phyloP scores from a whole-genome alignment of 176 grass and related monocot species.

The Panicum miliaceum region DNA sequence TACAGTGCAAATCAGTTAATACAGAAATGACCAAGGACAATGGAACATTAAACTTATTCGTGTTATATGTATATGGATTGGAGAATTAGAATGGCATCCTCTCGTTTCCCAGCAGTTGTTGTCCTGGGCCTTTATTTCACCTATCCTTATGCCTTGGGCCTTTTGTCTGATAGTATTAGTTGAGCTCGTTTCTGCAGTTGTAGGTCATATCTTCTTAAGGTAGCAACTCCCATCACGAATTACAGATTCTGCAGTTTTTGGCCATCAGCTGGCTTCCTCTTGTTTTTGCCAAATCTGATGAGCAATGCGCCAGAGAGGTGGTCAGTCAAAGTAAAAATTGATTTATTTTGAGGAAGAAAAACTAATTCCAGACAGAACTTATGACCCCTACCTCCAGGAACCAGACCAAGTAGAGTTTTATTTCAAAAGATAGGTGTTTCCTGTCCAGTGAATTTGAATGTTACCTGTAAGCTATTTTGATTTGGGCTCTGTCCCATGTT shows the following conservation, averaged over 20 bases:
- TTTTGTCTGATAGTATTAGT: neutral
- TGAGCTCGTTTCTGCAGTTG: neutral
- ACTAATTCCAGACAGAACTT: neutral
- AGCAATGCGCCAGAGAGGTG: neutral
- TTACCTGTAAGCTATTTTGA: neutral
- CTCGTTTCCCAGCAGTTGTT: neutral
- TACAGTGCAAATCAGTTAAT: neutral
- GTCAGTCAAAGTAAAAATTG: neutral
- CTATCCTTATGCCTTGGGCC: neutral
- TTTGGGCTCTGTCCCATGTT: neutral
- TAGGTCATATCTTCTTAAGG: too few species aligned
- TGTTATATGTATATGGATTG: neutral
- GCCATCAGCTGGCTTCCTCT: neutral
- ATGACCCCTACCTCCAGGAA: neutral
- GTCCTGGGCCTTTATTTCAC: neutral
- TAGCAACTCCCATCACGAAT: neutral
- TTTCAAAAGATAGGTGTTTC: constrained; percentile 6
- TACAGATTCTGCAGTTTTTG: neutral
- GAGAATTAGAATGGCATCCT: neutral
- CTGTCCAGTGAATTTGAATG: neutral
- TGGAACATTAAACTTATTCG: neutral
- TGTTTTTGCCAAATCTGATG: neutral
- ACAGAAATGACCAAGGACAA: neutral
- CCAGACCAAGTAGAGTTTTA: neutral
- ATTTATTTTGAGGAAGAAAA: neutral